Evolutionary conservation across 164 flowering plant genomes (phyloP), one percentile per base, ranked within the genome.

Genomic region (Piper longum): DNA sequence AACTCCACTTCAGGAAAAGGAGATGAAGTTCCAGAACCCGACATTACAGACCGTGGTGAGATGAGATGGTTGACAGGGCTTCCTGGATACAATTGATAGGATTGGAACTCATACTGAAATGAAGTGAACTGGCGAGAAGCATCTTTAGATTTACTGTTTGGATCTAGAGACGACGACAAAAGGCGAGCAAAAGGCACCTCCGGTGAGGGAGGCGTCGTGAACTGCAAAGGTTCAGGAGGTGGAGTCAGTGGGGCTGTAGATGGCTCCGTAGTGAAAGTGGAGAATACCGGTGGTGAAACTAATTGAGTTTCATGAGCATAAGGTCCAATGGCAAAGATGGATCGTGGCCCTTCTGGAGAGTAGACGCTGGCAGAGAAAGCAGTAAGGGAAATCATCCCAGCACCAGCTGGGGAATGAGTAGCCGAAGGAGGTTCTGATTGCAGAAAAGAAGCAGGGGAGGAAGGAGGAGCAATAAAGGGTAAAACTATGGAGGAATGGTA

Each of bases 131-230:
- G 78, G 65, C 64, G 80, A 69, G 74, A 68, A 36, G 67, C 19
- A 51, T 75, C 85, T 41, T 72, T 69, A 41, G 67, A 42, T 44
- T 72, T 75, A 65, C 69, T 71, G 54, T 63, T 75, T 54, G 87
- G 78, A 56, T 84, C 87, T 40, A 92, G 64, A 1, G 77, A 74
- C 14, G 78, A 72, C 26, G 68, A 51, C 62, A 76, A 77, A 59
- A 93, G 80, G 76, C 74, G 77, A 43, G 99, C 99, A 80, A 89
- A 95, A 41, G 99, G 99, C 4, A 95, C 99, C 76, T 95, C 99
- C 16, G 99, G 99, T 2, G 99, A 95, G 40, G 99, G 86, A 58
- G 99, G 99, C 48, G 97, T 95, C 5, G 99, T 91, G 74, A 89
- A 67, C 67, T 91, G 97, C 60, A 86, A 78, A 12, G 89, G 82